These are phyloP conservation scores for Aspergillus pseudoterreus DNA, from an alignment of 2,329 filamentous ascomycete species.

Conservation along the genomic window DNA sequence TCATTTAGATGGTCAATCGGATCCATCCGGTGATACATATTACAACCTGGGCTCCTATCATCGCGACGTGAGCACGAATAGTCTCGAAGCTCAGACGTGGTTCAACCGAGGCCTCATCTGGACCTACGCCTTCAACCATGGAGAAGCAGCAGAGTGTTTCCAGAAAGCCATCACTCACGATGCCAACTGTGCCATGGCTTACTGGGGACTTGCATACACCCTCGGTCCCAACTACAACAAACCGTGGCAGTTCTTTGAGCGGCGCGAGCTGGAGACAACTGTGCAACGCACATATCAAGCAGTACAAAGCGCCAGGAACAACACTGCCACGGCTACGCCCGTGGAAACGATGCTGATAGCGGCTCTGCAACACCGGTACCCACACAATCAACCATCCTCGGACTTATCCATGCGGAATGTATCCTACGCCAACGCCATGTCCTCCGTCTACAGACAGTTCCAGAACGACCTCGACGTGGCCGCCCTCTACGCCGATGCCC, in stretches of 20 bases:
- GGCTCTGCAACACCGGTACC: slow-evolving; percentile 62
- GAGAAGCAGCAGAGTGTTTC: slow-evolving; percentile 37
- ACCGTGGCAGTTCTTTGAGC: slow-evolving; percentile 69
- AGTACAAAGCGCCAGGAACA: slow-evolving; percentile 41
- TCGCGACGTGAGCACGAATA: slow-evolving; percentile 28
- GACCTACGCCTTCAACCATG: slow-evolving; percentile 40
- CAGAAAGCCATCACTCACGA: slow-evolving; percentile 32
- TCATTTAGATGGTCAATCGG: background rate
- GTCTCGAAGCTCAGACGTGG: slow-evolving; percentile 28
- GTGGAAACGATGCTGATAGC: slow-evolving; percentile 62
- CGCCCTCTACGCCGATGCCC: slow-evolving; percentile 59
- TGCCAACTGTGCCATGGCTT: slow-evolving; percentile 35
- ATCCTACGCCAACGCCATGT: slow-evolving; percentile 62
- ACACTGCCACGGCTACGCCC: slow-evolving; percentile 37
- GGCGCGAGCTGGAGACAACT: slow-evolving; percentile 51
- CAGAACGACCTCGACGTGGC: slow-evolving; percentile 60
- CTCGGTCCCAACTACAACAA: slow-evolving; percentile 78
- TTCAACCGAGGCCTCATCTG: slow-evolving; percentile 33
- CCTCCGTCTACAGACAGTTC: slow-evolving; percentile 50
- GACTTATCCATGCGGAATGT: slow-evolving; percentile 56
- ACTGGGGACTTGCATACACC: slow-evolving; percentile 55
- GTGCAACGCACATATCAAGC: slow-evolving; percentile 49
- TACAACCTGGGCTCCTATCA: slow-evolving; percentile 33
- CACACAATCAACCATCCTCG: slow-evolving; percentile 45
- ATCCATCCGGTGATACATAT: slow-evolving; percentile 13